Evolutionary conservation across 805 yeast species (phyloP), one percentile per base, ranked within the genome.

Genomic region (Monosporozyma servazzii): DNA sequence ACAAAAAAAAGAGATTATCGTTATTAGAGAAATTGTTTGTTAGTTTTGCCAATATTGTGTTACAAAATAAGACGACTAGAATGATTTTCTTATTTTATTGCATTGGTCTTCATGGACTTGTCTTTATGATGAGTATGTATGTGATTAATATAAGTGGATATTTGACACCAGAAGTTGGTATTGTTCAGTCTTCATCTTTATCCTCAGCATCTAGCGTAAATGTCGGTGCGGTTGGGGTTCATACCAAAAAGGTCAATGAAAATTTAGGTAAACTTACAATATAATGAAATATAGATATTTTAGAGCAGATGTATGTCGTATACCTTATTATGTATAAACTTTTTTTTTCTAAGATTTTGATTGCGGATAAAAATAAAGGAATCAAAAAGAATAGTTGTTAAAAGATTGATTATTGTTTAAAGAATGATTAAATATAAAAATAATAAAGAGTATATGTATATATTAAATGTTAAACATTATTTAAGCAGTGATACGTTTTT

Each of bases 401-500:
- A 33, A 41, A 18, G 44, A 41, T 41, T 18, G 27, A 41, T 41
- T 21, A 39, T 27, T 47, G 45, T 36, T 39, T 39, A 39, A 47
- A 47, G 49, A 47, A 40, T 39, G 44, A 27, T 29, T 47, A 47
- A 39, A 47, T 47, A 47, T 21, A 47, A 47, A 47, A 30, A 36
- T 47, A 37, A 23, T 17, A 39, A 47, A 39, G 29, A 37, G 20
- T 36, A n/a, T 46, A 42, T 40, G 27, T 25, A 40, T 17, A 36
- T 33, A 41, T 46, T 50, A 29, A 37, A 39, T 41, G 11, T 41
- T 46, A 20, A 39, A 48, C 46, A 42, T 46, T 51, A 55, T 58
- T 70, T 69, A 73, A 77, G 88, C 87, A 73, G 89, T 71, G 68
- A 85, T 78, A 75, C 93, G 84, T 85, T 86, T 86, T 79, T 84